Conservation (phyloP, 2,329 filamentous ascomycete species). For the Paecilomyces dactylethromorphus region DNA sequence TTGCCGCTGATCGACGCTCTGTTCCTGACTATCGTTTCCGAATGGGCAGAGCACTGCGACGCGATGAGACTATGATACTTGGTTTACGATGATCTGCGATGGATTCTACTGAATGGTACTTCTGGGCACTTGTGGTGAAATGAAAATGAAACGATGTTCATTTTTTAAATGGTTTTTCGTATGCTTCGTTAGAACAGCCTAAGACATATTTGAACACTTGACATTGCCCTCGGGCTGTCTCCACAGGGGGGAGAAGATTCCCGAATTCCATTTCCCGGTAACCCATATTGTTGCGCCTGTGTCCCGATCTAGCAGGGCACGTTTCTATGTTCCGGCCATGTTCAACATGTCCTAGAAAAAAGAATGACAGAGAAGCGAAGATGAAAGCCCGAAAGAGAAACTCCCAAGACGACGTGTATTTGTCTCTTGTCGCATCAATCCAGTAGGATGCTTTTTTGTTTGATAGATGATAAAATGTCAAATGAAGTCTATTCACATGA, state of each 20-base stretch:
- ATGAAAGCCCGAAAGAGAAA: background rate
- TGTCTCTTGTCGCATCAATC: background rate
- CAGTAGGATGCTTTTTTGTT: background rate
- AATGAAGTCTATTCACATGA: background rate
- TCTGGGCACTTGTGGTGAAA: background rate
- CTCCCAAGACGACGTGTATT: background rate
- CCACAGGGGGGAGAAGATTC: background rate
- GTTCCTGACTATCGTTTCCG: background rate
- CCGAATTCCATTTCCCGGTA: background rate
- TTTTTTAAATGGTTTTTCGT: background rate
- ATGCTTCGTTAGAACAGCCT: background rate
- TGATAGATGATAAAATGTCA: background rate
- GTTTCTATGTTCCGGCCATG: constrained; percentile 1
- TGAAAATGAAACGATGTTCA: background rate
- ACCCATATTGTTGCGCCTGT: background rate
- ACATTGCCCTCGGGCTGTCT: background rate
- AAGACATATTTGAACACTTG: background rate
- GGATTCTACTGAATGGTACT: background rate
- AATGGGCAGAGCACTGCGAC: background rate
- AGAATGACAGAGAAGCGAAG: background rate
- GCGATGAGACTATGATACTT: background rate
- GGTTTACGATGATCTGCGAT: too few relatives aligned
- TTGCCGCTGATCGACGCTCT: background rate
- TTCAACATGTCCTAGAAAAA: background rate
- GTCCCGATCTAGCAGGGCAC: constrained; percentile 17